A percentile compares a stretch with the other conserved stretches of the same genome.
Evolutionary conservation across 1,284 basidiomycete genomes (phyloP).

Genomic region (Amylostereum areolatum): DNA sequence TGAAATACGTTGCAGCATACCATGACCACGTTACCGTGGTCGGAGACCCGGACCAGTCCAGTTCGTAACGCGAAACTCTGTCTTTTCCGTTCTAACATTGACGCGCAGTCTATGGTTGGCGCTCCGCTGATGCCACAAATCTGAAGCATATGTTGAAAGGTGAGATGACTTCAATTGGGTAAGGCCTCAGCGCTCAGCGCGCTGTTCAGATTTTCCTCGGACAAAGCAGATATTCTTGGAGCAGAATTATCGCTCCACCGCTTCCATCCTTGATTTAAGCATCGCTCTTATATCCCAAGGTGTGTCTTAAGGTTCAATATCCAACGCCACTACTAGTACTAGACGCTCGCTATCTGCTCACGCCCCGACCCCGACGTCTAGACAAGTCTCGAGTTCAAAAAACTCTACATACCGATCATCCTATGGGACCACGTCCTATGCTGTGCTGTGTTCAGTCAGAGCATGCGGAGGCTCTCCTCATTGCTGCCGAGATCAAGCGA

Average conservation of each 20-base stretch:
- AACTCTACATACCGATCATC: conserved; percentile 70
- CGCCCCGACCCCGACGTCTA: conserved; percentile 18
- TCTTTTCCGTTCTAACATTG: background rate
- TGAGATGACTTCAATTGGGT: conserved; percentile 18
- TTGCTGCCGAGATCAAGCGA: conserved; percentile 79
- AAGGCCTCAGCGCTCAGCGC: background rate
- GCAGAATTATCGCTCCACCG: conserved; percentile 86
- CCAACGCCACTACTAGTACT: background rate
- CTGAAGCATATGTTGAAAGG: conserved; percentile 73
- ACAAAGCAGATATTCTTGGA: conserved; percentile 74
- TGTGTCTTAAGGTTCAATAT: conserved; percentile 18
- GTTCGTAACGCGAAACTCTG: conserved; percentile 27
- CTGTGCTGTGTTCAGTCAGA: conserved; percentile 43
- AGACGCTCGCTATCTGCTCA: background rate
- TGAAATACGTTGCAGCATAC: conserved; percentile 62
- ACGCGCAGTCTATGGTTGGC: conserved; percentile 78
- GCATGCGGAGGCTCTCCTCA: conserved; percentile 61
- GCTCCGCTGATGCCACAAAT: conserved; percentile 79
- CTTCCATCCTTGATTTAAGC: conserved; percentile 69
- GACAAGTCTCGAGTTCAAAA: conserved; percentile 75
- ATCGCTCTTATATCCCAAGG: conserved; percentile 82
- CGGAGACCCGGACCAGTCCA: conserved; percentile 92
- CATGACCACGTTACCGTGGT: conserved; percentile 72
- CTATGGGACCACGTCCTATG: conserved; percentile 53
- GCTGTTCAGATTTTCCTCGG: conserved; percentile 54